phyloP scores from a whole-genome alignment of 176 grass and related monocot species.

The Oryza coarctata region DNA sequence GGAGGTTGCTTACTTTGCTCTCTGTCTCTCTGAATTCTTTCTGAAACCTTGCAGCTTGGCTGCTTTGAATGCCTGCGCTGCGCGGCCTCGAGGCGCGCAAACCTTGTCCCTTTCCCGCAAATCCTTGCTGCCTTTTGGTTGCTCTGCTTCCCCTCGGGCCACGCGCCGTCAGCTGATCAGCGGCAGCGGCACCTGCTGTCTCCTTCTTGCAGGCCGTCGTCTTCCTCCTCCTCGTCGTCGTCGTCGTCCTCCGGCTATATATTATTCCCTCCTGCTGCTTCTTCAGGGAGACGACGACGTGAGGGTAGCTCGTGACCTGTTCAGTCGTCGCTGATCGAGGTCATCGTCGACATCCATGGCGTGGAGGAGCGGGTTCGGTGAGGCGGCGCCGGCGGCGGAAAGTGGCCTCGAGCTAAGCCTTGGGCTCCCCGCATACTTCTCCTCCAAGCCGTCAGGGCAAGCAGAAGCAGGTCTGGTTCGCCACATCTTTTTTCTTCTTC shows the following conservation, averaged over 20 bases:
- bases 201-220: not conserved
- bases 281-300: no score
- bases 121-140: slow-evolving; percentile 46
- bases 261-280: not conserved
- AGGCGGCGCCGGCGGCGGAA: slow-evolving; percentile 27
- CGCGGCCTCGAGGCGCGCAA: not conserved
- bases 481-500: not conserved
- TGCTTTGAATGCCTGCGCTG: not conserved
- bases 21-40: not conserved
- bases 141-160: slow-evolving; percentile 9
- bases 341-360: slow-evolving; percentile 16
- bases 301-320: not conserved
- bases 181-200: slow-evolving; percentile 31
- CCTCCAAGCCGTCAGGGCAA: slow-evolving; percentile 17
- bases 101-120: slow-evolving; percentile 36
- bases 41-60: not conserved
- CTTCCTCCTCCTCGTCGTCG: not conserved
- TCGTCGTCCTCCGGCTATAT: not conserved
- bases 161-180: slow-evolving; percentile 17
- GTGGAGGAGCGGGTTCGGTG: slow-evolving; percentile 44
- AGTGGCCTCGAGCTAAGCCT: slow-evolving; percentile 73
- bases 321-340: not conserved
- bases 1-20: not conserved
- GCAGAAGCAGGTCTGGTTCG: slow-evolving; percentile 25
- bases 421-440: slow-evolving; percentile 58